phyloP scores from a whole-genome alignment of 306 rosid genomes.

The Cicer cuneatum region DNA sequence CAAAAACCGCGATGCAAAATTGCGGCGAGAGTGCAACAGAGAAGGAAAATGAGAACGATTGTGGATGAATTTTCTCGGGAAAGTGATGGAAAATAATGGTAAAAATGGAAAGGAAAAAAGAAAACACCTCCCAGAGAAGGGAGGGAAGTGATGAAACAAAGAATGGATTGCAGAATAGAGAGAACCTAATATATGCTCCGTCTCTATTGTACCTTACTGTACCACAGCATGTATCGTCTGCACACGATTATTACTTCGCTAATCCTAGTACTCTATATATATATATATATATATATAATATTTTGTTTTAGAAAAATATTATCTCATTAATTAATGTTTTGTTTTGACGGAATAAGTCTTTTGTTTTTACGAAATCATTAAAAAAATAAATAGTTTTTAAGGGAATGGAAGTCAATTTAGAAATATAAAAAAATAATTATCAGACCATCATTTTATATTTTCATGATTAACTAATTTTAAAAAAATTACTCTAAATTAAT shows the following conservation, averaged over 20 bases:
- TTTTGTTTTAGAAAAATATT: too few relatives aligned
- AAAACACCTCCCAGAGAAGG: conserved; percentile 24
- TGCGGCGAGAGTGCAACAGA: background rate
- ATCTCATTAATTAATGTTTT: too few relatives aligned
- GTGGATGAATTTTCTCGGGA: background rate
- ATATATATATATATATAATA: too few relatives aligned
- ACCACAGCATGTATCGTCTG: background rate
- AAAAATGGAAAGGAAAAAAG: conserved; percentile 21
- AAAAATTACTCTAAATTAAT: too few relatives aligned
- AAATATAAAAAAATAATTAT: too few relatives aligned
- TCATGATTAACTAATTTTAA: too few relatives aligned
- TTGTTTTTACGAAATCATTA: too few relatives aligned
- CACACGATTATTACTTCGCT: background rate
- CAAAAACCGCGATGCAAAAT: conserved; percentile 38
- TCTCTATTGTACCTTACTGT: background rate
- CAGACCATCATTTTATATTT: too few relatives aligned
- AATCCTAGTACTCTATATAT: too few relatives aligned
- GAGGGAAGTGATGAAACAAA: background rate
- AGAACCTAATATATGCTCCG: conserved; percentile 30
- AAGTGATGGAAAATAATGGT: conserved; percentile 8
- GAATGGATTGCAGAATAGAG: background rate
- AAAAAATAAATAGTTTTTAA: too few relatives aligned
- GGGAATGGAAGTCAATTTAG: too few relatives aligned
- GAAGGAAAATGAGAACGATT: background rate
- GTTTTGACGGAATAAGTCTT: too few relatives aligned